These are phyloP conservation scores for Yarrowia sp. DNA, from an alignment of 805 yeast genomes.

Conservation along the genomic window DNA sequence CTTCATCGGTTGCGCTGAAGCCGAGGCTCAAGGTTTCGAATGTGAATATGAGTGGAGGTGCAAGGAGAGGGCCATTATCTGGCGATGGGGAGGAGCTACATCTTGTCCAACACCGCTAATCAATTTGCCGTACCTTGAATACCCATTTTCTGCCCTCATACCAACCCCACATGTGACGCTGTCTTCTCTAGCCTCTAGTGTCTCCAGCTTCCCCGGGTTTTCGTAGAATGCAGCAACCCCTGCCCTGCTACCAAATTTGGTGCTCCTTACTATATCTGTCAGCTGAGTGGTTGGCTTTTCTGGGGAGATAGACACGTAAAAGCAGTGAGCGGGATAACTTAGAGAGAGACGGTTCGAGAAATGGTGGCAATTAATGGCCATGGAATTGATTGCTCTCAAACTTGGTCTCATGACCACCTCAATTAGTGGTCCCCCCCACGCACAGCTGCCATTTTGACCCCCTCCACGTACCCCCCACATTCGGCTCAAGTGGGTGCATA, in stretches of 20 bases:
- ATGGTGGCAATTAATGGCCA: too few relatives aligned
- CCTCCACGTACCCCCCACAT: too few relatives aligned
- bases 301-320: not conserved
- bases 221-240: not conserved
- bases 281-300: not conserved
- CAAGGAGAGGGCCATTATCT: not conserved
- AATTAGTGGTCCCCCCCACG: too few relatives aligned
- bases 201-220: conserved; percentile 20
- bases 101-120: not conserved
- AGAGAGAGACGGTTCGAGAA: not conserved
- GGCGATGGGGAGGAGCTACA: too few relatives aligned
- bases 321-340: too few relatives aligned
- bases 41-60: conserved; percentile 1
- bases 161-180: not conserved
- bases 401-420: not conserved
- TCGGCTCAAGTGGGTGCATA: conserved; percentile 8
- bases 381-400: not conserved
- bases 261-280: not conserved
- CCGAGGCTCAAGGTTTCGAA: conserved; percentile 25
- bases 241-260: not conserved
- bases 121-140: not conserved
- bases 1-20: conserved; percentile 19
- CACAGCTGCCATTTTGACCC: too few relatives aligned
- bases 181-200: not conserved
- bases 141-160: too few relatives aligned